phyloP scores from a whole-genome alignment of 805 yeast genomes.

The Maudiozyma turicensis region DNA sequence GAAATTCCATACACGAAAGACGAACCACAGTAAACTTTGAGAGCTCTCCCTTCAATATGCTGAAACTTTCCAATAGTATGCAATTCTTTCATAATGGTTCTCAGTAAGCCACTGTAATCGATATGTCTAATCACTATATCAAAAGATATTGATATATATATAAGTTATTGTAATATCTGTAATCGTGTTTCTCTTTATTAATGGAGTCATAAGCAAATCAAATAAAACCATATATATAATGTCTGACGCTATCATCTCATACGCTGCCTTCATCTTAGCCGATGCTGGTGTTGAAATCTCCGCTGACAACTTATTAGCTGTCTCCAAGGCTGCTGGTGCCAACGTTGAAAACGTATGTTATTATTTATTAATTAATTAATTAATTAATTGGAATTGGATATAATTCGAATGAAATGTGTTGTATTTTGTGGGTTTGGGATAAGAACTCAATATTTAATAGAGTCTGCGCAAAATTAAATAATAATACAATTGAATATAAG shows the following conservation, averaged over 20 bases:
- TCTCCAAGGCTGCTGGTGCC: constrained; percentile 74
- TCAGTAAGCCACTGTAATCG: not conserved
- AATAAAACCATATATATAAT: constrained; percentile 29
- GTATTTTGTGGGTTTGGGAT: too few species aligned
- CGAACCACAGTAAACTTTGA: too few species aligned
- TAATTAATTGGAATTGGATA: not conserved
- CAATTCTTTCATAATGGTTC: too few species aligned
- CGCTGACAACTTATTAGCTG: constrained; percentile 62
- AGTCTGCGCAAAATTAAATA: too few species aligned
- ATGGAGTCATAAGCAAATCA: constrained; percentile 1
- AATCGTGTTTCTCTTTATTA: not conserved
- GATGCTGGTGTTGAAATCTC: constrained; percentile 95
- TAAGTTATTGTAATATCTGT: not conserved
- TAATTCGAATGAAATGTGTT: too few species aligned
- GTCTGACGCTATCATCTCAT: constrained; percentile 94
- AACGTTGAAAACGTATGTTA: constrained; percentile 45
- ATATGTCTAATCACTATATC: too few species aligned
- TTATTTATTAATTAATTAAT: not conserved
- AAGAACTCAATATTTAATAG: too few species aligned
- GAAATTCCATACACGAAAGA: too few species aligned
- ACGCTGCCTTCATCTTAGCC: constrained; percentile 97
- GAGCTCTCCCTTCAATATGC: not conserved
- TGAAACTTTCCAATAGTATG: not conserved
- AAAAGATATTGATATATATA: too few species aligned
- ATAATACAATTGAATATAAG: too few species aligned